phyloP scores from a whole-genome alignment of 2,329 filamentous ascomycete species.

The Xylariaceae sp. region DNA sequence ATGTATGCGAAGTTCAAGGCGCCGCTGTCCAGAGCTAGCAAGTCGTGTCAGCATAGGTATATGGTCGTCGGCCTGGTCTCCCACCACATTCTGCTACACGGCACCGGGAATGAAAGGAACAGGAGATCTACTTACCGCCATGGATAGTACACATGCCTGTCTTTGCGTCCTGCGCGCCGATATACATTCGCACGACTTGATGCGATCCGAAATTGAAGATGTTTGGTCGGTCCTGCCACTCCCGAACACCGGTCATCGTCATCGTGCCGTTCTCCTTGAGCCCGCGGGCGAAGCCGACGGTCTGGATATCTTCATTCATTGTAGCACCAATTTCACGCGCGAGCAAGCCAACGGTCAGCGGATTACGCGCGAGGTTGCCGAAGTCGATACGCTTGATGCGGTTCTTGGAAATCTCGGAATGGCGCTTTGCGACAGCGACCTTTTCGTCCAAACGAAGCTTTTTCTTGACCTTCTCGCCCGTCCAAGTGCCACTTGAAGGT shows the following conservation, averaged over 20 bases:
- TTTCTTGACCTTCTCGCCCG: slow-evolving; percentile 52
- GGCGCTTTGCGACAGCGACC: slow-evolving; percentile 26
- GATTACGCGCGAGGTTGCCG: slow-evolving; percentile 24
- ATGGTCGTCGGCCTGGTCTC: background rate
- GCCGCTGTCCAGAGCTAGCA: slow-evolving; percentile 33
- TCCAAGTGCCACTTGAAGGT: slow-evolving; percentile 47
- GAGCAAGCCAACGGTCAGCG: slow-evolving; percentile 33
- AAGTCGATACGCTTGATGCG: slow-evolving; percentile 34
- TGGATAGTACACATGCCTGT: slow-evolving; percentile 40
- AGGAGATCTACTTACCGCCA: slow-evolving; percentile 35
- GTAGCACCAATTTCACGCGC: slow-evolving; percentile 31
- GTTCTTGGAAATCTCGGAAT: slow-evolving; percentile 30
- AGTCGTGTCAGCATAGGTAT: slow-evolving; percentile 9
- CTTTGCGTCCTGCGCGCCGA: slow-evolving; percentile 36
- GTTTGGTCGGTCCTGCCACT: no score
- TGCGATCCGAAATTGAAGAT: background rate
- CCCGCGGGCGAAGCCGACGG: slow-evolving; percentile 37
- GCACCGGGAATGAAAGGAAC: background rate
- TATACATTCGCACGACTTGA: slow-evolving; percentile 37
- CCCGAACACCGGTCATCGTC: background rate
- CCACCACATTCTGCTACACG: background rate
- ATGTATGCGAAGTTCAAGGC: slow-evolving; percentile 39
- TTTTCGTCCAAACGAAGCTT: slow-evolving; percentile 43
- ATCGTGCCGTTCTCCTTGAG: slow-evolving; percentile 35
- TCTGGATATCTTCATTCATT: slow-evolving; percentile 24